phyloP scores from a whole-genome alignment of 257 asterid species.

The Solanum verrucosum region DNA sequence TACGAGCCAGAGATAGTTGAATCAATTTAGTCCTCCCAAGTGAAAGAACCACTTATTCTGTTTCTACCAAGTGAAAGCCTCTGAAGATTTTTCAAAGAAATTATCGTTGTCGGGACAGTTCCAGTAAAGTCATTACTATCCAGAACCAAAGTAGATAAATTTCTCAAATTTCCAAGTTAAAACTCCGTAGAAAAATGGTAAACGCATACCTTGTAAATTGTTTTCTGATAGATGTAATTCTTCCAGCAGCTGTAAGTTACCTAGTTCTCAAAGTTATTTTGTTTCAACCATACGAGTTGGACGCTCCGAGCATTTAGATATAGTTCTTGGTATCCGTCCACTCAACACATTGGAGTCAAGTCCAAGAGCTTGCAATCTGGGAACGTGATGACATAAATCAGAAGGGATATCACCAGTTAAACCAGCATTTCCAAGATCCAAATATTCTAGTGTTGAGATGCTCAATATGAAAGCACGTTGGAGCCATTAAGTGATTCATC shows the following conservation, averaged over 20 bases:
- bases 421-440: neutral
- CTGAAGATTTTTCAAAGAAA: constrained; percentile 5
- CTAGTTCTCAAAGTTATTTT: neutral
- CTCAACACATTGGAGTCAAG: neutral
- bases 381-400: neutral
- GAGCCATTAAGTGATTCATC: neutral
- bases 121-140: constrained; percentile 13
- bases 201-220: neutral
- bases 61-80: neutral
- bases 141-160: neutral
- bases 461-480: neutral
- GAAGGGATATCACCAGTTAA: neutral
- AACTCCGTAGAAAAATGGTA: neutral
- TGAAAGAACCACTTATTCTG: constrained; percentile 5
- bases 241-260: neutral
- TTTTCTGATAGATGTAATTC: constrained; percentile 1
- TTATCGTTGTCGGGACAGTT: constrained; percentile 8
- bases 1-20: constrained; percentile 16
- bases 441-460: neutral
- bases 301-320: neutral
- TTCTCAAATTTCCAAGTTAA: constrained; percentile 12
- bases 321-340: neutral
- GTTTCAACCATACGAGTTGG: neutral
- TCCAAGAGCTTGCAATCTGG: neutral
- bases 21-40: constrained; percentile 8